phyloP scores from a whole-genome alignment of 73 alveolate species.

The Paramecium sexaurelia region DNA sequence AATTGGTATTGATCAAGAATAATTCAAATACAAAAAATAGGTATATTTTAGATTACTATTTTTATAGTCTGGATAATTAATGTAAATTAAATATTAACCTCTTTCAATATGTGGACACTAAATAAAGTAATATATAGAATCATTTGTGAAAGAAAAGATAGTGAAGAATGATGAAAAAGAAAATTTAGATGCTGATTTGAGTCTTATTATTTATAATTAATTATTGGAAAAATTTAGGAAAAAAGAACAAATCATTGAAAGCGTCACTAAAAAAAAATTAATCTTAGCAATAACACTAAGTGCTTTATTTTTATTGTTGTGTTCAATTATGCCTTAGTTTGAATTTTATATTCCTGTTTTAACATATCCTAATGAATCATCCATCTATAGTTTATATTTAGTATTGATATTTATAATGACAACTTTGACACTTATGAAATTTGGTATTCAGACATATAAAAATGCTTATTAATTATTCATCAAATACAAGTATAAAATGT shows the following conservation, averaged over 20 bases:
- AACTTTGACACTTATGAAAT: slow-evolving; percentile 32
- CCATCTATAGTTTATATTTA: slow-evolving; percentile 7
- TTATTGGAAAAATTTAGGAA: slow-evolving; percentile 19
- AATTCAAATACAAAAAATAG: not conserved
- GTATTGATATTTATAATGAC: slow-evolving; percentile 44
- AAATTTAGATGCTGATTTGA: not conserved
- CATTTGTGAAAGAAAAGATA: not conserved
- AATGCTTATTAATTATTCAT: slow-evolving; percentile 32
- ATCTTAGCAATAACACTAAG: slow-evolving; percentile 21
- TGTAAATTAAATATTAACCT: slow-evolving; percentile 2
- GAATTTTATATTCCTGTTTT: slow-evolving; percentile 13
- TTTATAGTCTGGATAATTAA: slow-evolving; percentile 31
- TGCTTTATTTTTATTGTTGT: not conserved
- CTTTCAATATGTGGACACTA: not conserved
- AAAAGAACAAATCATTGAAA: not conserved
- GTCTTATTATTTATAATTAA: not conserved
- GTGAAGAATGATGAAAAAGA: not conserved
- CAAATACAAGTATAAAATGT: not conserved
- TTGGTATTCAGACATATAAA: slow-evolving; percentile 48
- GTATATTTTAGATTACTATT: not conserved
- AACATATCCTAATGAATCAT: slow-evolving; percentile 3
- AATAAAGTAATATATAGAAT: not conserved
- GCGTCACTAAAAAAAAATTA: not conserved
- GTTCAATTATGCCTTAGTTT: slow-evolving; percentile 45
- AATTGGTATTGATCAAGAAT: not conserved